These are phyloP conservation scores for Plasmodium malariae DNA, from an alignment of 169 alveolate genomes.

Conservation along the genomic window DNA sequence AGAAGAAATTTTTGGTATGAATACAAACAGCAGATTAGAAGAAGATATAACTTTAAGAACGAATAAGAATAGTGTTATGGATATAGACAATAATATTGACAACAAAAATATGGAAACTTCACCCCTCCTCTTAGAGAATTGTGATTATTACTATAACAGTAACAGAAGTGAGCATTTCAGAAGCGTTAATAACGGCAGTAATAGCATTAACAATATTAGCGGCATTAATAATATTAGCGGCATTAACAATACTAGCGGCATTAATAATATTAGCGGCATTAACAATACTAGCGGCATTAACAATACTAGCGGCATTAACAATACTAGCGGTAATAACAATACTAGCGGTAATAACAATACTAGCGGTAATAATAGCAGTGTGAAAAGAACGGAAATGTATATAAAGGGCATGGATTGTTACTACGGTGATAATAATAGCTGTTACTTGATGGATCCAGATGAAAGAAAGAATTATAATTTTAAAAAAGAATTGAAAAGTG, in stretches of 20 bases:
- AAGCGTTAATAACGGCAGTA: too few relatives aligned
- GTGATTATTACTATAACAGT: conserved; percentile 17
- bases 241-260: too few relatives aligned
- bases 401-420: too few relatives aligned
- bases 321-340: neutral
- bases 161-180: too few relatives aligned
- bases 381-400: too few relatives aligned
- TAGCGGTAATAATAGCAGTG: neutral
- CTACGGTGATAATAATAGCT: neutral
- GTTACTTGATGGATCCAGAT: conserved; percentile 7
- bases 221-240: too few relatives aligned
- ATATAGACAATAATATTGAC: neutral
- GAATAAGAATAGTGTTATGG: conserved; percentile 2
- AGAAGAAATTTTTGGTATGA: neutral
- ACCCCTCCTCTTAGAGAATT: neutral
- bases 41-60: neutral
- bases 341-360: neutral
- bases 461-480: conserved; percentile 1
- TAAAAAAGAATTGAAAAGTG: conserved; percentile 35
- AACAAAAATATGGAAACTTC: conserved; percentile 10
- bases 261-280: too few relatives aligned
- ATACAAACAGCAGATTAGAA: neutral
- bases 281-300: neutral
- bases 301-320: neutral
- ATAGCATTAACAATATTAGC: too few relatives aligned